Base-by-base conservation (phyloP, 768 basidiomycete genomes). In the Pleurotus eryngii region DNA sequence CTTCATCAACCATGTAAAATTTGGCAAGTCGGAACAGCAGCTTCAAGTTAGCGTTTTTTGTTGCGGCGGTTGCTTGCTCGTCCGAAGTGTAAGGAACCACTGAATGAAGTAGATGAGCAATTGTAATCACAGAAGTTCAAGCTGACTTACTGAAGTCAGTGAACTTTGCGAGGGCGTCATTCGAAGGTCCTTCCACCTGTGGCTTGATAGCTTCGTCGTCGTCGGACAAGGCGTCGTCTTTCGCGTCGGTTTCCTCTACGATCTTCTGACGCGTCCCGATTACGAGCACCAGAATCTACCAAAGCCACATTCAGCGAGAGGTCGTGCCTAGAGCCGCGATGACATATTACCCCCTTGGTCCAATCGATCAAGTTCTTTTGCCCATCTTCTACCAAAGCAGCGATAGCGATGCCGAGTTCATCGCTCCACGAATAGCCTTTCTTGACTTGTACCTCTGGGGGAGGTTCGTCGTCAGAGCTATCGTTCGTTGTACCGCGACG, bases 351-450 rank as follows among this genome's bases (percentile, higher is more conserved):
- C 68, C 91, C 83, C 64, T 86, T 87, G 47, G 86, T 80, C 90
- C 93, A 95, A 56, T 86, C 81, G 24, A 96, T 81, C 40, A 93
- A 74, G 27, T 79, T 78, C 55, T 73, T 71, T 63, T 88, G 77
- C 7, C 80, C 87, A 14, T 79, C 79, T 49, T 92, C 87, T 7
- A 87, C 74, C 11, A 98, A 79, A 46, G 82, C 80, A 40, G 84
- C 84, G 58, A 97, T 81, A 3, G 86, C 86, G 62, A 98, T 92
- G 2, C 90, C 95, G 47, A 98, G 76, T 69, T 98, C 87, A 65
- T 98, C 88, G 63, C 86, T 92, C 86, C 88, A 90, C 14, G 89
- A 84, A 71, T 92, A 88, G 5, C 92, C 92, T 64, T 91, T 92
- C 77, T 90, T 90, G 60, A 96, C 84, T 59, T 83, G 77, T 26